Evolutionary conservation across 2,329 filamentous ascomycete species (phyloP).

Genomic region (Teratosphaeria viscida): DNA sequence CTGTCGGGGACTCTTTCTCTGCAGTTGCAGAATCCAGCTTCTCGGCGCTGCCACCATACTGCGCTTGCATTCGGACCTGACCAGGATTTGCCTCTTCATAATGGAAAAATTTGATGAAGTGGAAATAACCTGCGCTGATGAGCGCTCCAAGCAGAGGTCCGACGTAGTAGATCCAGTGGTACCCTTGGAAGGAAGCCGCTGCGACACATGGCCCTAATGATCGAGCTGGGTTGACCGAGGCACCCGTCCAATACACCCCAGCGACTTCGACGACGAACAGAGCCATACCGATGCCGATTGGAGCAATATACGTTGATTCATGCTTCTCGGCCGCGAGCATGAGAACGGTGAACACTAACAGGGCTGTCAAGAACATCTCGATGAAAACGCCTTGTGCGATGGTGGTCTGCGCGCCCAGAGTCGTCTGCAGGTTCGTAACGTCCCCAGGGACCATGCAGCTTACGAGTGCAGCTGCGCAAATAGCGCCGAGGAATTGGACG

Average conservation of each 20-base stretch:
- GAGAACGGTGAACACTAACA: constrained; percentile 24
- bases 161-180: constrained; percentile 12
- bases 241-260: constrained; percentile 23
- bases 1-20: neutral
- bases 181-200: constrained; percentile 6
- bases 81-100: constrained; percentile 22
- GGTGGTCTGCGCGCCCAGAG: neutral
- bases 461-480: constrained; percentile 22
- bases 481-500: constrained; percentile 21
- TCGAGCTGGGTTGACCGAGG: constrained; percentile 25
- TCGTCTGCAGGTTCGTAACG: neutral
- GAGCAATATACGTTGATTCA: constrained; percentile 43
- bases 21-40: neutral
- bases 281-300: constrained; percentile 59
- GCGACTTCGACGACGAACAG: constrained; percentile 46
- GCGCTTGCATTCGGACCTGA: constrained; percentile 12
- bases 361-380: constrained; percentile 22
- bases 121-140: constrained; percentile 16
- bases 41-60: neutral
- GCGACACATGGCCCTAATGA: constrained; percentile 21
- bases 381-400: constrained; percentile 22
- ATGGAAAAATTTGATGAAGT: constrained; percentile 14
- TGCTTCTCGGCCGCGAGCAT: constrained; percentile 28
- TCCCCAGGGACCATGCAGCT: constrained; percentile 14
- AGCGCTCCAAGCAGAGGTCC: constrained; percentile 15